Base-by-base conservation (phyloP, 1,284 basidiomycete species). In the Cutaneotrichosporon mucoides region DNA sequence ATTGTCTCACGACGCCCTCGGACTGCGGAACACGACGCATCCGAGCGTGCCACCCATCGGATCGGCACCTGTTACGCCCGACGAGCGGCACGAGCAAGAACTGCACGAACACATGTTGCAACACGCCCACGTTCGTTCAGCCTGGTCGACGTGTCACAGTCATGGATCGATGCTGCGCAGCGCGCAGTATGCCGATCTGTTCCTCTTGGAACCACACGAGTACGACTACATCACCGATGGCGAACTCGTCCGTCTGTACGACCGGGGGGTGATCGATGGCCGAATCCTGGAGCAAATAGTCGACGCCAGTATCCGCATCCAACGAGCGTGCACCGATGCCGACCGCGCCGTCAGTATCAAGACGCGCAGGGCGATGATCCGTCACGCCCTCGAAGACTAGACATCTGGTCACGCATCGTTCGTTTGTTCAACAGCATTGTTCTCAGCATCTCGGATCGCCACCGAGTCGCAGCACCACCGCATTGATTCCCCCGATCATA, bases 301-400 rank as follows among this genome's bases (percentile, higher is more conserved):
- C 46, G 63, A 61, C 37, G 63, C 63, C 24, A 61, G 59, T 55
- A 61, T 64, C 36, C 63, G 63, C 46, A 64, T 64, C 48, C 63
- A 64, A 57, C 59, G 63, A 13, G 59, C 63, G 3, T 59, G 59
- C 54, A 64, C 63, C 13, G 63, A 61, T 35, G 59, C 59, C 16
- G 63, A 64, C 48, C 59, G 63, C 12, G 63, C 63, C 1, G 63
- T 64, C 12, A 59, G 57, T 51, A 64, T 64, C 63, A 64, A 64
- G 52, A 64, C 59, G 7, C 63, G 63, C 38, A 49, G 63, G 12
- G 63, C 63, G 6, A 64, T 64, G 63, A 64, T 64, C 59, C 56
- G 63, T 8, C 63, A 64, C 8, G 63, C 63, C 1, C 57, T 64
- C 43, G 63, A 64, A 51, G 60, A 61, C 24, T 63, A 24, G 24